Evolutionary conservation across 441 rosid genomes (phyloP).

Genomic region (Adansonia gregorii): DNA sequence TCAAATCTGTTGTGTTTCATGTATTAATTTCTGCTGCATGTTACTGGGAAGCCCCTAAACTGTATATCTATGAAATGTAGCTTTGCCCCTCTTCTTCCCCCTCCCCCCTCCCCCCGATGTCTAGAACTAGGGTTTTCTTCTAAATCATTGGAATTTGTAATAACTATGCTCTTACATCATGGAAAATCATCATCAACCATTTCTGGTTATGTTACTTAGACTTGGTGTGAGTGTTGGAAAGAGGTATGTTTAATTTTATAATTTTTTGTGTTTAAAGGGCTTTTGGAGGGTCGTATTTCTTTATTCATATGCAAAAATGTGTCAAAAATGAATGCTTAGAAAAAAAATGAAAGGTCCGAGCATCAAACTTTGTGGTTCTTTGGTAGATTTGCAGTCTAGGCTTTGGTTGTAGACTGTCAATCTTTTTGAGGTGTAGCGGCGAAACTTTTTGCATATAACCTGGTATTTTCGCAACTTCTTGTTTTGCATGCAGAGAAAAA

Average conservation of each 20-base stretch:
- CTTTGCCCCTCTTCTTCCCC: neutral
- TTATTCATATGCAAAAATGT: no score
- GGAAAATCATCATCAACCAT: neutral
- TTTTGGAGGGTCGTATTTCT: no score
- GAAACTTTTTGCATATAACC: neutral
- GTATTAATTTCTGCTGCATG: conserved; percentile 8
- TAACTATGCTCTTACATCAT: neutral
- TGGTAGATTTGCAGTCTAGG: neutral
- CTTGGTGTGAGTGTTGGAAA: no score
- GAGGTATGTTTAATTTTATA: no score
- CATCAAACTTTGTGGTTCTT: neutral
- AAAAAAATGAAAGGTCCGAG: no score
- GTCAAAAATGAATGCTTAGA: no score
- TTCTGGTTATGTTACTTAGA: no score
- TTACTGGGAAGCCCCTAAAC: neutral
- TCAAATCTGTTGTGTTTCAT: neutral
- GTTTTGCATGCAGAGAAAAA: conserved; percentile 10
- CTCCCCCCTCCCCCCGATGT: neutral
- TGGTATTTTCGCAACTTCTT: neutral
- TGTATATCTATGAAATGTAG: neutral
- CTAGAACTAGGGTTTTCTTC: neutral
- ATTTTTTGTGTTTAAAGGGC: no score
- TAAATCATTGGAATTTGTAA: no score
- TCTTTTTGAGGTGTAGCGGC: neutral
- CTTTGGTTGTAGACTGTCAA: neutral